Conservation (phyloP, 1,284 basidiomycete genomes). For the Melampsora americana region DNA sequence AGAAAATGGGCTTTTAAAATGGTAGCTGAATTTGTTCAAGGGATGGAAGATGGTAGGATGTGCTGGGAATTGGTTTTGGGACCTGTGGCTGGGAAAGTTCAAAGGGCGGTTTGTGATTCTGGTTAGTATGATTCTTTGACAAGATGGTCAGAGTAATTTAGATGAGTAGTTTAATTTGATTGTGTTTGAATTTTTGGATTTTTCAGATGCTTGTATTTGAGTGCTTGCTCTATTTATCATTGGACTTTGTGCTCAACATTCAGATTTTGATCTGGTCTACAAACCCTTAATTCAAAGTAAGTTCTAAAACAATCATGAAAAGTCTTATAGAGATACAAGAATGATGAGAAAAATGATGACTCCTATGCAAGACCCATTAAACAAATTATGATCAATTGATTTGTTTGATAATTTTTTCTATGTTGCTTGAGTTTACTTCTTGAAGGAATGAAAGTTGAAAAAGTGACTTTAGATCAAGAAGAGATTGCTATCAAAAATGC, state of each 20-base stretch:
- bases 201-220: constrained; percentile 20
- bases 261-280: constrained; percentile 1
- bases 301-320: neutral
- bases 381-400: neutral
- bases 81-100: neutral
- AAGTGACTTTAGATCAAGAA: too few relatives aligned
- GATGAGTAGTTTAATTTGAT: too few relatives aligned
- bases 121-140: neutral
- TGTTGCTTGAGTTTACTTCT: constrained; percentile 13
- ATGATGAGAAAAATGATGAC: too few relatives aligned
- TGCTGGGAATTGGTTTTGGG: neutral
- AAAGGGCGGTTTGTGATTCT: neutral
- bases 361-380: neutral
- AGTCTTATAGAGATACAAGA: too few relatives aligned
- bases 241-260: constrained; percentile 32
- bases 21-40: neutral
- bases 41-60: neutral
- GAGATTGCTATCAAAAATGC: constrained; percentile 24
- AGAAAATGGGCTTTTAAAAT: neutral
- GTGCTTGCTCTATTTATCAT: constrained; percentile 29
- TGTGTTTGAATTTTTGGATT: too few relatives aligned
- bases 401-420: neutral
- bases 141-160: too few relatives aligned
- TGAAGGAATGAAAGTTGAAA: constrained; percentile 7
- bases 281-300: constrained; percentile 26